Conservation (phyloP, 768 basidiomycete species). For the Dioszegia crocea region DNA sequence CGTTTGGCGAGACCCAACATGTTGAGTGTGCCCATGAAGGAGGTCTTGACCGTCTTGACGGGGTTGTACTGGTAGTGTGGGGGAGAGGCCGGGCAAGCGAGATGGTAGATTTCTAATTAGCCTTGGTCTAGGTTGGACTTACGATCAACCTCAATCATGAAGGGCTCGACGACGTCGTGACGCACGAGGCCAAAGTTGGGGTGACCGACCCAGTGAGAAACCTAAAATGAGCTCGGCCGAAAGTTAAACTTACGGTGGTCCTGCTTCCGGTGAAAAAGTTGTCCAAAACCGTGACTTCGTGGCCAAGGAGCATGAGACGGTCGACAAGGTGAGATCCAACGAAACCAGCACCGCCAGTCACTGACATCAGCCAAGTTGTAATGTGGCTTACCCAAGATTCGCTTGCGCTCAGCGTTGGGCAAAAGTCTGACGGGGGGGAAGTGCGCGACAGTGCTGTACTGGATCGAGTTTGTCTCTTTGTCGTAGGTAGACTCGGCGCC, state of each 20-base stretch:
- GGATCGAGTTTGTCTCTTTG: conserved; percentile 72
- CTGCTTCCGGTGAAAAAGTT: conserved; percentile 99
- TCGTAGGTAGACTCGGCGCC: conserved; percentile 84
- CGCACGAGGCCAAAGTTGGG: conserved; percentile 98
- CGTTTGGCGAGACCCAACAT: conserved; percentile 98
- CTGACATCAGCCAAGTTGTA: conserved; percentile 33
- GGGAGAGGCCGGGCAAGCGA: conserved; percentile 95
- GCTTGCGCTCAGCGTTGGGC: conserved; percentile 70
- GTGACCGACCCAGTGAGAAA: conserved; percentile 62
- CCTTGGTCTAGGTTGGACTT: conserved; percentile 49
- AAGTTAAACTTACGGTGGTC: conserved; percentile 71
- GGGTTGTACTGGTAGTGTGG: conserved; percentile 98
- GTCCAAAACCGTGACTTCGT: conserved; percentile 94
- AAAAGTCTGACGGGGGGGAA: conserved; percentile 92
- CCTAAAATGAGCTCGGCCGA: conserved; percentile 5
- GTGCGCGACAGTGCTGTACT: conserved; percentile 83
- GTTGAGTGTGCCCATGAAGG: conserved; percentile 96
- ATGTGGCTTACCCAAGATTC: conserved; percentile 59
- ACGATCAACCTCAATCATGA: conserved; percentile 99
- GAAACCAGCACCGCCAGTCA: conserved; percentile 98
- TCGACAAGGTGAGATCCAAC: conserved; percentile 97
- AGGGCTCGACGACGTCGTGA: conserved; percentile 94
- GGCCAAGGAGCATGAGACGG: conserved; percentile 93
- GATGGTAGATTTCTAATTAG: conserved; percentile 84
- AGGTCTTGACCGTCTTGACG: conserved; percentile 97